Conservation (phyloP, 768 basidiomycete species). For the Flagelloscypha sp. region DNA sequence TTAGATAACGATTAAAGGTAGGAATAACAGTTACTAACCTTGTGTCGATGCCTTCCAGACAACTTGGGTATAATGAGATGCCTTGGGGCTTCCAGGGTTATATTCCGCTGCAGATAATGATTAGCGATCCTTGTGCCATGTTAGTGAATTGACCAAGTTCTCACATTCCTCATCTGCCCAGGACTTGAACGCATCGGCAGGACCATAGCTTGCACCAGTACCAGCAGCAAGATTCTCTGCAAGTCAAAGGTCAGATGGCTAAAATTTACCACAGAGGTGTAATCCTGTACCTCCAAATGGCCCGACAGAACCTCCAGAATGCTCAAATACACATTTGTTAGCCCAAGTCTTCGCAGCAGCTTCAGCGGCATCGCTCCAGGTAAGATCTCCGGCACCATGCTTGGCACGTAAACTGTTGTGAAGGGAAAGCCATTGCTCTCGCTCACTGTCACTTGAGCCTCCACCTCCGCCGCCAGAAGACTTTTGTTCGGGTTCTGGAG, state of each 20-base stretch:
- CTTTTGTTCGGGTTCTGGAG: constrained; percentile 8
- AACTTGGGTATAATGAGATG: constrained; percentile 69
- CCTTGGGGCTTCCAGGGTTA: constrained; percentile 43
- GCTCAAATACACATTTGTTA: constrained; percentile 55
- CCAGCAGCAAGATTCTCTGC: constrained; percentile 74
- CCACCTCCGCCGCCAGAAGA: constrained; percentile 9
- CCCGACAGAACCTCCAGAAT: constrained; percentile 61
- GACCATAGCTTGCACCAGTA: constrained; percentile 43
- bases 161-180: constrained; percentile 66
- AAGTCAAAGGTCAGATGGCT: too few species aligned
- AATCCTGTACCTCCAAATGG: constrained; percentile 46
- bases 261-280: constrained; percentile 1
- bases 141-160: too few species aligned
- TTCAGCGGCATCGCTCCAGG: constrained; percentile 56
- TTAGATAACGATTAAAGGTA: too few species aligned
- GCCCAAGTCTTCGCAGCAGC: constrained; percentile 66
- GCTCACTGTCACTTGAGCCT: constrained; percentile 33
- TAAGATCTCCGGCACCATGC: constrained; percentile 56
- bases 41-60: constrained; percentile 65
- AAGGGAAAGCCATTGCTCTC: constrained; percentile 41
- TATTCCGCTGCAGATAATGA: constrained; percentile 38
- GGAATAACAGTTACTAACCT: too few species aligned
- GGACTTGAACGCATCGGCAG: constrained; percentile 39
- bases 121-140: background rate
- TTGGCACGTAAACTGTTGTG: constrained; percentile 58